Conservation (phyloP, 306 rosid species). For the Senna tora region DNA sequence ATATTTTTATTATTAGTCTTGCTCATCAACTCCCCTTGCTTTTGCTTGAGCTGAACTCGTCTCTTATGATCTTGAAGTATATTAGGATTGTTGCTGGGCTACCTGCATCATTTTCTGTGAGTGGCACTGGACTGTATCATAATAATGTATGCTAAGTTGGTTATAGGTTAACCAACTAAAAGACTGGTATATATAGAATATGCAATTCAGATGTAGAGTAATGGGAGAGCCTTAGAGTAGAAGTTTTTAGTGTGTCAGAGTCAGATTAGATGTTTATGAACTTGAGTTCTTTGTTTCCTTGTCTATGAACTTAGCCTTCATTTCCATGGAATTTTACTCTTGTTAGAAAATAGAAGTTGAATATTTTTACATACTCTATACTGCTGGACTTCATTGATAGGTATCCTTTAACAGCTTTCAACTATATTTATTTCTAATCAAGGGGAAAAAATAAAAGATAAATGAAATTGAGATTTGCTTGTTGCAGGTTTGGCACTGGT, state of each 20-base stretch:
- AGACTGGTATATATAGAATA: neutral
- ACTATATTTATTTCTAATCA: neutral
- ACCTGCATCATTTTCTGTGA: neutral
- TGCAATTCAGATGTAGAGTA: neutral
- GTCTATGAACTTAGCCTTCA: neutral
- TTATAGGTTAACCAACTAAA: neutral
- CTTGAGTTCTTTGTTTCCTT: conserved; percentile 1
- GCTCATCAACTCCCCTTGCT: neutral
- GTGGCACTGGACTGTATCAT: neutral
- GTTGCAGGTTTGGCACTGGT: conserved; percentile 63
- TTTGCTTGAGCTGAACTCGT: neutral
- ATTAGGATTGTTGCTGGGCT: no score
- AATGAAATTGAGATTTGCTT: neutral
- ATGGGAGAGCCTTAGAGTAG: neutral
- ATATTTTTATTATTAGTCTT: neutral
- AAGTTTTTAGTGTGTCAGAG: neutral
- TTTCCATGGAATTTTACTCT: neutral
- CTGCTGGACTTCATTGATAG: neutral
- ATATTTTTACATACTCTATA: neutral
- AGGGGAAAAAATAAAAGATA: neutral
- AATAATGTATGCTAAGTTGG: neutral
- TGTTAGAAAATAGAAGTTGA: neutral
- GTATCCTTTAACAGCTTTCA: neutral
- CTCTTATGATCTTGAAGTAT: neutral
- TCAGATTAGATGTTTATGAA: neutral